These are phyloP conservation scores for Cladosporium sp. DNA, from an alignment of 2,329 filamentous ascomycete species.

Conservation along the genomic window DNA sequence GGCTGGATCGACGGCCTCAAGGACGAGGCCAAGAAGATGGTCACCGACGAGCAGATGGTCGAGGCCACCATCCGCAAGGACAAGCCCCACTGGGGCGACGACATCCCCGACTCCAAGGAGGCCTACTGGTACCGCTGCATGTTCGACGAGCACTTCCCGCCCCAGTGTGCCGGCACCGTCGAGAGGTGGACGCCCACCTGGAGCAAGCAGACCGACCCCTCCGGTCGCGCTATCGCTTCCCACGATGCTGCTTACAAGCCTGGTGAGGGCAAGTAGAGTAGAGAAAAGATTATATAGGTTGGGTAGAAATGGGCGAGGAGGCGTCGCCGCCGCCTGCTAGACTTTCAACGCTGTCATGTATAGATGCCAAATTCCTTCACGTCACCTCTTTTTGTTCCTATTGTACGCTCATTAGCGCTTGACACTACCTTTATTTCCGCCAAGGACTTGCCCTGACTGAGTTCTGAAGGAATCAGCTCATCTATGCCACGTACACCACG, in stretches of 20 bases:
- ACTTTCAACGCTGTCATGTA: too few species aligned
- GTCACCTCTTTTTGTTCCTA: too few species aligned
- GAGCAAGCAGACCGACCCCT: conserved; percentile 94
- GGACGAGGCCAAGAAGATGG: conserved; percentile 81
- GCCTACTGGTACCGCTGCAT: conserved; percentile 98
- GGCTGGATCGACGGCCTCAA: conserved; percentile 98
- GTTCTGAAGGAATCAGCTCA: too few species aligned
- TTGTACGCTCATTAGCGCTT: too few species aligned
- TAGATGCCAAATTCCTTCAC: too few species aligned
- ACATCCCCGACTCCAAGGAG: conserved; percentile 94
- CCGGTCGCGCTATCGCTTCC: conserved; percentile 56
- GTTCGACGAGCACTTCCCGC: conserved; percentile 98
- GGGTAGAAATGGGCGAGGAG: conserved; percentile 24
- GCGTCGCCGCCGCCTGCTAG: too few species aligned
- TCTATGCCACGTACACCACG: too few species aligned
- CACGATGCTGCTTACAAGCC: conserved; percentile 31
- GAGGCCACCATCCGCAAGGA: conserved; percentile 62
- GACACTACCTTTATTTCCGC: too few species aligned
- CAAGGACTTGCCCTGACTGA: too few species aligned
- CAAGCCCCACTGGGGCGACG: conserved; percentile 88
- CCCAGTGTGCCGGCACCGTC: conserved; percentile 83
- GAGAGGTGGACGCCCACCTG: conserved; percentile 96
- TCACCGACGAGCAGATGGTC: conserved; percentile 90
- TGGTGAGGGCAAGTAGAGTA: conserved; percentile 5
- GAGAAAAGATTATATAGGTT: not conserved